Conservation (phyloP, 805 yeast genomes). For the Yarrowia sp. region DNA sequence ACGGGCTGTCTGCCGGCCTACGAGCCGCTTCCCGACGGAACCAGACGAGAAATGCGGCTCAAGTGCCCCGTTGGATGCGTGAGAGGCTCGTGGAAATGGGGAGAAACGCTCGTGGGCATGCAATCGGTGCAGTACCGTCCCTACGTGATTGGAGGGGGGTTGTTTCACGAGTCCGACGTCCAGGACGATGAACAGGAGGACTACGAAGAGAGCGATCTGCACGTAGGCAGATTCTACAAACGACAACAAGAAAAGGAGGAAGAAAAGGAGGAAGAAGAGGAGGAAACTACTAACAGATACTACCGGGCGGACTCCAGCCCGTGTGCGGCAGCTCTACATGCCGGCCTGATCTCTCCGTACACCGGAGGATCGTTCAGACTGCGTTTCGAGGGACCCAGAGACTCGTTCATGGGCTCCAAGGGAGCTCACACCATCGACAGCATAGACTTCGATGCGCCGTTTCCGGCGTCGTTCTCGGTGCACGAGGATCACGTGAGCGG, state of each 20-base stretch:
- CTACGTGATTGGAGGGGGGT: slow-evolving; percentile 77
- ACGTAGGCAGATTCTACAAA: slow-evolving; percentile 1
- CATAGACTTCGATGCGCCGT: slow-evolving; percentile 70
- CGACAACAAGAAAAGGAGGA: background rate
- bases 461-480: slow-evolving; percentile 66
- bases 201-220: slow-evolving; percentile 14
- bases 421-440: slow-evolving; percentile 63
- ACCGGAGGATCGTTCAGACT: slow-evolving; percentile 81
- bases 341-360: slow-evolving; percentile 75
- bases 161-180: slow-evolving; percentile 47
- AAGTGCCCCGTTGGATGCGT: slow-evolving; percentile 92
- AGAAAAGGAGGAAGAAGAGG: too few relatives aligned
- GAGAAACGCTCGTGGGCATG: slow-evolving; percentile 76
- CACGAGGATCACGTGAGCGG: slow-evolving; percentile 48
- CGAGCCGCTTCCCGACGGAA: slow-evolving; percentile 17
- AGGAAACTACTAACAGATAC: slow-evolving; percentile 14
- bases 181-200: slow-evolving; percentile 9
- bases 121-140: slow-evolving; percentile 71
- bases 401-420: slow-evolving; percentile 55
- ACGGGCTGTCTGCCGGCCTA: slow-evolving; percentile 14
- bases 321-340: slow-evolving; percentile 89
- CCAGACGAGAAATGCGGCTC: slow-evolving; percentile 46
- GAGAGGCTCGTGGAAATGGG: slow-evolving; percentile 75
- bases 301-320: slow-evolving; percentile 89
- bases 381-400: slow-evolving; percentile 57